phyloP scores from a whole-genome alignment of 2,329 filamentous ascomycete species.

The Harringtonia lauricola region DNA sequence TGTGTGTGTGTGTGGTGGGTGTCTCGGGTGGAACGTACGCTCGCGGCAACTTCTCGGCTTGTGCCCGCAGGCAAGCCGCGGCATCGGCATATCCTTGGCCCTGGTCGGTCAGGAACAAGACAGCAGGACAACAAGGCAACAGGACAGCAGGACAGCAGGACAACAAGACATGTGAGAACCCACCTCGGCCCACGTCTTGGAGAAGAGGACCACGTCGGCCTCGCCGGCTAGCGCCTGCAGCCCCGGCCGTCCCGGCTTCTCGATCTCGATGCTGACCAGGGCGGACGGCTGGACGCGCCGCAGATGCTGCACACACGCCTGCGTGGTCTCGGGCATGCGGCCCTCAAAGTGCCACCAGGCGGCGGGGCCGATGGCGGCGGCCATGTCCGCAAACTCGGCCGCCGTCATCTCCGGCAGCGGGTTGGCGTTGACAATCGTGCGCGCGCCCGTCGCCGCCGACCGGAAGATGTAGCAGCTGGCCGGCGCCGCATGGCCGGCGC shows the following conservation, averaged over 20 bases:
- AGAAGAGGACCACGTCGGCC: constrained; percentile 66
- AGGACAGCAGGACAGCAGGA: no score
- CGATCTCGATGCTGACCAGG: constrained; percentile 58
- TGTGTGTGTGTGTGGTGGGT: no score
- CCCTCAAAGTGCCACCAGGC: constrained; percentile 68
- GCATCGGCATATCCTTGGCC: constrained; percentile 23
- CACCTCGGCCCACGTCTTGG: constrained; percentile 59
- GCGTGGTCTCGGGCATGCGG: constrained; percentile 49
- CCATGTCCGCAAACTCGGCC: constrained; percentile 43
- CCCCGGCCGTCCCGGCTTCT: constrained; percentile 54
- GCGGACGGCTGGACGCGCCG: constrained; percentile 18
- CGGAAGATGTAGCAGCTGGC: constrained; percentile 62
- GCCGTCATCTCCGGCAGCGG: constrained; percentile 55
- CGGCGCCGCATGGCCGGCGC: constrained; percentile 39
- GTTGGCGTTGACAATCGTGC: constrained; percentile 63
- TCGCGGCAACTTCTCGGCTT: constrained; percentile 20
- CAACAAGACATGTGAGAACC: constrained; percentile 15
- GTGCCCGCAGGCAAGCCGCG: constrained; percentile 38
- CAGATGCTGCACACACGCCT: constrained; percentile 47
- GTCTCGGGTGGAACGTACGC: constrained; percentile 40
- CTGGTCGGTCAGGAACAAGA: constrained; percentile 10
- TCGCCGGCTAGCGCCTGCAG: constrained; percentile 46
- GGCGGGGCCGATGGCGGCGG: constrained; percentile 21
- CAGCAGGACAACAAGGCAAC: no score
- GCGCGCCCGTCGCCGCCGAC: constrained; percentile 44